Evolutionary conservation across 2,329 filamentous ascomycete species (phyloP), one percentile per base, ranked within the genome.

Genomic region (Alternaria angustiovoidea): DNA sequence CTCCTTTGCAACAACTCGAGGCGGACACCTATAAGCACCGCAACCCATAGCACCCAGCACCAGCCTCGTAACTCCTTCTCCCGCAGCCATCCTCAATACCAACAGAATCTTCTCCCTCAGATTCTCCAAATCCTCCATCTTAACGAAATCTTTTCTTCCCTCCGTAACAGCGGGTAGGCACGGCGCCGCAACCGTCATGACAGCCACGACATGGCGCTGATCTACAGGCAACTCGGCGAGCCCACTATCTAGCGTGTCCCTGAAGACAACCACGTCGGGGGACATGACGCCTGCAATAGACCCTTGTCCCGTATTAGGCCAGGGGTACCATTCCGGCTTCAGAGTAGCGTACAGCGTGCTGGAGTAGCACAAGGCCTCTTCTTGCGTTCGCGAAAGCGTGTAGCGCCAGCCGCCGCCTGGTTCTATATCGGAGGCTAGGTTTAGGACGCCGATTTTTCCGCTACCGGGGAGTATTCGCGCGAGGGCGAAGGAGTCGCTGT

Each of bases 31-130:
- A 52, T 69, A 72, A 16, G 69, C 67, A 2, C 68, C 69, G 48
- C 69, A 72, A 2, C 69, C 68, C 65, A 72, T 72, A 1, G 68
- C 68, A 1, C 69, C 69, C 2, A 72, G 54, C 24, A 72, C 68
- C 32, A 72, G 34, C 28, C 38, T 70, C 11, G 57, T 70, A 4
- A 69, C 58, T 0, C 65, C 51, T 16, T 69, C 59, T 6, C 2
- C 12, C 0, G 67, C 68, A 16, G 68, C 69, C 58, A 68, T 51
- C 12, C 69, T 60, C 32, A 70, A 18, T 12, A 61, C 53, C n/a
- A 72, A 42, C 20, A 66, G 9, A 11, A 71, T 64, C 62, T 67
- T 71, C 36, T 67, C 65, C 20, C 55, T 44, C 11, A 72, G 20
- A n/a, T 71, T 57, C 3, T 54, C 16, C 8, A 68, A 26, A 4